A percentile compares a stretch with the other conserved stretches of the same genome.
Conservation (phyloP, 2,329 filamentous ascomycete species). For the Byssochlamys sp. region DNA sequence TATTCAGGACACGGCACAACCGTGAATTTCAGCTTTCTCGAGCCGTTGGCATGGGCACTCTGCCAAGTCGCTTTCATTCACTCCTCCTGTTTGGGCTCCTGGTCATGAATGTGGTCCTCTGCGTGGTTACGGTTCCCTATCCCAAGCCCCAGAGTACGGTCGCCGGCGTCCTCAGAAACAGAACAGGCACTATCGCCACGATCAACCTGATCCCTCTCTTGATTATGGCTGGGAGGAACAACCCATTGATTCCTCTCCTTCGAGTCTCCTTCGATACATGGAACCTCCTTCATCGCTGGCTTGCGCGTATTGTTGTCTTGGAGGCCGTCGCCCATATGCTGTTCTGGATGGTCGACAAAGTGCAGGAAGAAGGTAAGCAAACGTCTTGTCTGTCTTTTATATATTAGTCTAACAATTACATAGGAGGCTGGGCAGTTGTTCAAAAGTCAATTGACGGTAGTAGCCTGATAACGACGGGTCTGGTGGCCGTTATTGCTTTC, state of each 20-base stretch:
- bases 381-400: constrained; percentile 31
- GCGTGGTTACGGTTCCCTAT: constrained; percentile 39
- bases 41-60: constrained; percentile 36
- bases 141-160: constrained; percentile 21
- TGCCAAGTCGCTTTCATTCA: constrained; percentile 39
- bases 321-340: constrained; percentile 59
- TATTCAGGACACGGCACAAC: constrained; percentile 37
- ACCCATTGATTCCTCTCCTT: constrained; percentile 69
- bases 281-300: constrained; percentile 78
- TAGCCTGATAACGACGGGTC: constrained; percentile 31
- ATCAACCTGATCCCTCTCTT: constrained; percentile 84
- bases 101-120: constrained; percentile 40
- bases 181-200: constrained; percentile 66
- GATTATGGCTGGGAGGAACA: constrained; percentile 80
- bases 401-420: constrained; percentile 43
- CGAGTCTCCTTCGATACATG: constrained; percentile 88
- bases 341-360: constrained; percentile 63
- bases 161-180: constrained; percentile 34
- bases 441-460: constrained; percentile 19
- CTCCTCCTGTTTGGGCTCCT: constrained; percentile 33
- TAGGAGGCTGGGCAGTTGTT: constrained; percentile 30
- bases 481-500: constrained; percentile 47
- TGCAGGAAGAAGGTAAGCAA: constrained; percentile 34
- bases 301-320: constrained; percentile 60
- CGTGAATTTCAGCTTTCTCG: constrained; percentile 36